Evolutionary conservation across 2,329 filamentous ascomycete genomes (phyloP), one percentile per base, ranked within the genome.

Genomic region (Penicillium sp.): DNA sequence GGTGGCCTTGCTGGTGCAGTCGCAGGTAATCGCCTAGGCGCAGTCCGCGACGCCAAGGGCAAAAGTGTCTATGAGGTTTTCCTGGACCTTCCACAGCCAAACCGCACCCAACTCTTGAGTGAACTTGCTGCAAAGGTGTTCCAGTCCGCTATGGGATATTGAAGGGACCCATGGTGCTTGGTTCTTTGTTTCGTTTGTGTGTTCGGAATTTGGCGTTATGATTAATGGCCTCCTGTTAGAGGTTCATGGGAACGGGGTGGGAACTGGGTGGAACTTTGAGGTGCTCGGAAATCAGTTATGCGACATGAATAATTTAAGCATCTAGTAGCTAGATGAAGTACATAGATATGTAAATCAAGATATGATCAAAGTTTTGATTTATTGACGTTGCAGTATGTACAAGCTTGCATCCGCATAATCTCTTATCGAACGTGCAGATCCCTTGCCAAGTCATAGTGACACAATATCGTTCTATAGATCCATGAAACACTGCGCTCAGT

Each of bases 41-140:
- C 91, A 7, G 85, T 99, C 21, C 82, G 95, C 55, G 95, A 99
- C 77, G 87, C 90, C 31, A 92, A 87, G 76, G 93, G 93, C 22
- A 98, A 97, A 87, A 96, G 91, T 71, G 95, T 99, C 6, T 98
- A 96, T 75, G 82, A 87, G 27, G 95, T 97, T 16, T 98, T 93
- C 73, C 69, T 91, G 81, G 90, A 96, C 67, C 79, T 99, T 69
- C 92, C 92, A 50, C 89, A 91, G 74, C 82, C 82, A 50, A 93
- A 96, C 69, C 89, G 91, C 70, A 87, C 91, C 54, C 87, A 87
- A 73, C 76, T 99, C 68, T 80, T 98, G 59, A 89, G 87, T 71
- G 90, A 96, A 75, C 76, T 98, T 70, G 93, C 93, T 1, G 87
- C 87, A 29, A 93, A 90, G 75, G 89, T 97, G 1, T 93, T 97